Base-by-base conservation (phyloP, 2,329 filamentous ascomycete species). In the Fusarium ramigenum region DNA sequence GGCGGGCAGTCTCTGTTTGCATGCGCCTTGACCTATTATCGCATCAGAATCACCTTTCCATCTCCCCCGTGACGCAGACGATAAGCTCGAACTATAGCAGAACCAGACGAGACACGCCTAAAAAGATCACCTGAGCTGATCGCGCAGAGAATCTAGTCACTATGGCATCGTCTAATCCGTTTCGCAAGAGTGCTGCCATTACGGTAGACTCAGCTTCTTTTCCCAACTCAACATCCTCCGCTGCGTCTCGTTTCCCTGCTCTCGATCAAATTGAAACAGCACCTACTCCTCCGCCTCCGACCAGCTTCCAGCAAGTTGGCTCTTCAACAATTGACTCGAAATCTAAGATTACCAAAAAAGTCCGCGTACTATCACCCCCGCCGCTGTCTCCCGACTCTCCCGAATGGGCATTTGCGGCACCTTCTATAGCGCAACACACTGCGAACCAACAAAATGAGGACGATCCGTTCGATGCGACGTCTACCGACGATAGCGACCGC, bases 341-440 rank as follows among this genome's bases (percentile, higher is more conserved):
- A 72, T 79, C 80, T 44, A 93, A 87, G 84, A 84, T 89, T 43
- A 85, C 88, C 66, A 92, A 93, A 82, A 92, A 89, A 77, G 91
- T 93, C 68, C 89, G 91, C 77, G 88, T 92, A 14, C 86, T 91
- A 78, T 91, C 89, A 46, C 90, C 90, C 58, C 89, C 89, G 66
- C 89, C 89, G 7, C 86, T 87, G n/a, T 87, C 87, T 18, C 87
- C 88, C 73, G 87, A 89, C 73, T 88, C 87, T 34, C 79, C 80
- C 25, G 80, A 80, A 66, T 81, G 76, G 80, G 82, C 78, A 21
- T 73, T 79, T 62, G 68, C 79, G 65, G 61, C 79, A 66, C 63
- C 79, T 68, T 72, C 80, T 73, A 68, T 82, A 67, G 68, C 77
- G 68, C 42, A 79, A 78, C 30, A 79, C 73, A 50, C 76, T 74